A percentile compares a stretch with the other conserved stretches of the same genome.
These are phyloP conservation scores for Lactarius akahatsu DNA, from an alignment of 768 basidiomycete species.

Conservation along the genomic window DNA sequence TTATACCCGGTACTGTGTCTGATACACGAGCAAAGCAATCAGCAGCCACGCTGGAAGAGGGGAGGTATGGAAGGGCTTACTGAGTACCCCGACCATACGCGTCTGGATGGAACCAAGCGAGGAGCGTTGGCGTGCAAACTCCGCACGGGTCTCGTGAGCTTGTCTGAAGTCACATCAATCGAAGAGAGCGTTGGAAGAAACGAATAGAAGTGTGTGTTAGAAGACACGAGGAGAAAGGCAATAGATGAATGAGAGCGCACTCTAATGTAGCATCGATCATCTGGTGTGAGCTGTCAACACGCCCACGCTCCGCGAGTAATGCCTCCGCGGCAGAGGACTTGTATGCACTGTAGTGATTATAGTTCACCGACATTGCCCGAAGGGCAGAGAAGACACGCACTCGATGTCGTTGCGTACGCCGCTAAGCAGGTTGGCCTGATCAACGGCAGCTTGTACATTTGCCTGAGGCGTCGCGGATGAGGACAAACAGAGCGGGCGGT, in stretches of 20 bases:
- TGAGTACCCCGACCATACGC: conserved; percentile 79
- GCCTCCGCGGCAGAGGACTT: conserved; percentile 88
- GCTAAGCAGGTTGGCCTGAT: conserved; percentile 82
- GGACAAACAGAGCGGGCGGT: not conserved
- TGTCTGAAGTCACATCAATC: conserved; percentile 53
- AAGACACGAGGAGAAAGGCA: not conserved
- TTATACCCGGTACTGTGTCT: conserved; percentile 94
- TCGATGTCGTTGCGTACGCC: conserved; percentile 96
- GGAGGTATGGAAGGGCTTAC: conserved; percentile 45
- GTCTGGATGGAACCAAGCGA: conserved; percentile 77
- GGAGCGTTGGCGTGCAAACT: conserved; percentile 80
- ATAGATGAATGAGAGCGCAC: conserved; percentile 45
- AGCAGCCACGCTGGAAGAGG: not conserved
- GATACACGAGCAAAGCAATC: conserved; percentile 3
- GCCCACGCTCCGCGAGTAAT: conserved; percentile 80
- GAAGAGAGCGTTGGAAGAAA: conserved; percentile 15
- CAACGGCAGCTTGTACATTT: conserved; percentile 79
- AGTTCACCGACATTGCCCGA: not conserved
- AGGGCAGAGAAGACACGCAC: conserved; percentile 45
- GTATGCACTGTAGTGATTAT: conserved; percentile 61
- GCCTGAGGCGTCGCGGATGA: conserved; percentile 42
- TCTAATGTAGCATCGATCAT: conserved; percentile 93
- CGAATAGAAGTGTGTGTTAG: conserved; percentile 3
- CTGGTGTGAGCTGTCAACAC: conserved; percentile 88
- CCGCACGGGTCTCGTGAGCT: conserved; percentile 94